Base-by-base conservation (phyloP, 345 rosid genomes). In the Hibiscus tridactylites region DNA sequence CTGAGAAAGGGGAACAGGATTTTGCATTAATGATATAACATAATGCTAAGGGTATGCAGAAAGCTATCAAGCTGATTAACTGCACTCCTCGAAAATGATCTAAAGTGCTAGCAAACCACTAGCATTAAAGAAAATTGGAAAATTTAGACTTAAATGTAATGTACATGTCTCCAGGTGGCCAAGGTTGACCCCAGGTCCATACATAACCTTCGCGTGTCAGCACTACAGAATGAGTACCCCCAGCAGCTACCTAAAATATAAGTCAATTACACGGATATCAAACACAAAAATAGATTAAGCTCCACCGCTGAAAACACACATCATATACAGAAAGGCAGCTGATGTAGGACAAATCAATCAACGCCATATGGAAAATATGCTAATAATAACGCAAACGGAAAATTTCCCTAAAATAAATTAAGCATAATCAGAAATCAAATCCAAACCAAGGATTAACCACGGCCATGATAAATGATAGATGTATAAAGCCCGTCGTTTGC, bases 151-250 rank as follows among this genome's bases (percentile, higher is more conserved):
- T 29, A 37, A 67, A 61, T 21, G 56, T 46, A 61, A 61, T 33
- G 52, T 87, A 96, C 99, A 92, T 96, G 95, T 96, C 99, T 59
- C 98, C 98, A 9, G 99, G 99, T 79, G 99, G 99, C 99, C 99
- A 96, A 31, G 99, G 99, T 70, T 92, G 99, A 82, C 99, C 99
- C 99, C 98, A 96, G 68, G 92, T 88, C 99, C 99, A 96, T 15
- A 96, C 99, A 70, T 84, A 80, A 17, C 99, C 98, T 60, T 96
- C 97, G 11, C 79, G 78, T 7, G 99, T 96, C 69, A 96, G 91
- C 81, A 96, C 99, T 50, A 92, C 97, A 31, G 99, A 96, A 73
- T 92, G 99, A 72, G 99, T 96, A 61, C 99, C 99, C 31, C 99
- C 99, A 59, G 98, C 99, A 56, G 99, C 97, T 72, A 96, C 99